phyloP scores from a whole-genome alignment of 2,329 filamentous ascomycete genomes.

The Verticillium dahliae region DNA sequence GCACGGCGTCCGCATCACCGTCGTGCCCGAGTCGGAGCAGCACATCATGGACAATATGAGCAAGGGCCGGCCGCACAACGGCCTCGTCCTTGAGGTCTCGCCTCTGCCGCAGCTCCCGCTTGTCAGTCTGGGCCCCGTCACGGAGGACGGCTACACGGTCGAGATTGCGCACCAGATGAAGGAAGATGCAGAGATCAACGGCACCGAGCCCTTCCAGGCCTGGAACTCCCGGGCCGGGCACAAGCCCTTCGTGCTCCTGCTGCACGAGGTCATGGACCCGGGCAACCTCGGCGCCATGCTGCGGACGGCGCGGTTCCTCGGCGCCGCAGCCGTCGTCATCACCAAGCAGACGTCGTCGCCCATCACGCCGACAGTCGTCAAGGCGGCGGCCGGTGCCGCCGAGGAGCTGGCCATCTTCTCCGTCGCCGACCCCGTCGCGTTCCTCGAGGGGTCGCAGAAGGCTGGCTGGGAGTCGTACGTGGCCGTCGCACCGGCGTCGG shows the following conservation, averaged over 20 bases:
- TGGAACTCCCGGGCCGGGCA: constrained; percentile 30
- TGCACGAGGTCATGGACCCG: constrained; percentile 75
- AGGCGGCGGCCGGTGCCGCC: constrained; percentile 81
- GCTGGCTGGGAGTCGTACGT: constrained; percentile 82
- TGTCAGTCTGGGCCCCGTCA: constrained; percentile 44
- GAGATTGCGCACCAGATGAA: constrained; percentile 59
- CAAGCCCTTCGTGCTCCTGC: constrained; percentile 65
- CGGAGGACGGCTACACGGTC: constrained; percentile 50
- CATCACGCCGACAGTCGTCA: constrained; percentile 71
- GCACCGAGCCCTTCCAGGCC: constrained; percentile 46
- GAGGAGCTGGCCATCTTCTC: constrained; percentile 73
- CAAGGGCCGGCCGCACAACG: constrained; percentile 79
- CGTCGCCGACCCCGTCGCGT: constrained; percentile 59
- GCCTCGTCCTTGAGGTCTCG: constrained; percentile 79
- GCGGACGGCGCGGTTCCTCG: constrained; percentile 84
- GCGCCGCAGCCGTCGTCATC: constrained; percentile 75
- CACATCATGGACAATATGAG: constrained; percentile 78
- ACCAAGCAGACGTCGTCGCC: constrained; percentile 67
- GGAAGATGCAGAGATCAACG: constrained; percentile 72
- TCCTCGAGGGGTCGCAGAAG: constrained; percentile 60
- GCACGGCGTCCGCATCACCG: constrained; percentile 46
- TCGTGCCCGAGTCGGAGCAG: constrained; percentile 55
- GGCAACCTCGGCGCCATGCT: constrained; percentile 88
- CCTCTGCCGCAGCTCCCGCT: constrained; percentile 70
- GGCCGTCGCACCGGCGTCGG: constrained; percentile 48